Evolutionary conservation across 2,329 filamentous ascomycete genomes (phyloP), one percentile per base, ranked within the genome.

Genomic region (Aspergillus pseudoterreus): DNA sequence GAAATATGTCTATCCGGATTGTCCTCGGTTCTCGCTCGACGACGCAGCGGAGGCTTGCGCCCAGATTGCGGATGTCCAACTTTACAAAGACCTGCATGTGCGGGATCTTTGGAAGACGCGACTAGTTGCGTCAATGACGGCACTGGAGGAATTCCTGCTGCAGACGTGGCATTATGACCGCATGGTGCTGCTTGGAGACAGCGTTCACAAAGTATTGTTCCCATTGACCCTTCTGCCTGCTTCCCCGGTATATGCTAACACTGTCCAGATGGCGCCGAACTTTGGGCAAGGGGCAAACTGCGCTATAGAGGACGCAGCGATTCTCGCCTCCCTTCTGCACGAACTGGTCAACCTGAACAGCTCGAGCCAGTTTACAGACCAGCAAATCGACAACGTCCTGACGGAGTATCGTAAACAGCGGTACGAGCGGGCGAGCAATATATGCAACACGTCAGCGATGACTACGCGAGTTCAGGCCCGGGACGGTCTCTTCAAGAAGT

Each of bases 261-360:
- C 9, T 15, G 27, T 45, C 4, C 21, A 67, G 65, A 63, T 72
- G 65, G 68, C 67, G 6, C 62, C 64, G 1, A 71, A 70, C 35
- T 47, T 61, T 14, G 72, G 72, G 8, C 71, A 73, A 58, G 72
- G 73, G 0, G 73, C 68, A 14, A 75, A 75, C 53, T 63, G 59
- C n/a, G 71, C 71, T 1, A 72, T 75, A 14, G 72, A 76, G 55
- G 65, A 64, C 47, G 71, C 66, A 2, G 71, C 71, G 4, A 58
- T 60, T 9, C 55, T 74, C 4, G 62, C 68, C 10, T 71, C 71
- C 33, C 54, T 60, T 10, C 54, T 73, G 4, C 41, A 63, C 27
- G 42, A 43, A 1, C 36, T 55, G n/a, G 32, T 43, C 14, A 52
- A 53, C 6, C 45, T 8, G 39, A 4, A 17, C 19, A 9, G 8